phyloP scores from a whole-genome alignment of 2,329 filamentous ascomycete species.

The Ophiostoma ulmi region DNA sequence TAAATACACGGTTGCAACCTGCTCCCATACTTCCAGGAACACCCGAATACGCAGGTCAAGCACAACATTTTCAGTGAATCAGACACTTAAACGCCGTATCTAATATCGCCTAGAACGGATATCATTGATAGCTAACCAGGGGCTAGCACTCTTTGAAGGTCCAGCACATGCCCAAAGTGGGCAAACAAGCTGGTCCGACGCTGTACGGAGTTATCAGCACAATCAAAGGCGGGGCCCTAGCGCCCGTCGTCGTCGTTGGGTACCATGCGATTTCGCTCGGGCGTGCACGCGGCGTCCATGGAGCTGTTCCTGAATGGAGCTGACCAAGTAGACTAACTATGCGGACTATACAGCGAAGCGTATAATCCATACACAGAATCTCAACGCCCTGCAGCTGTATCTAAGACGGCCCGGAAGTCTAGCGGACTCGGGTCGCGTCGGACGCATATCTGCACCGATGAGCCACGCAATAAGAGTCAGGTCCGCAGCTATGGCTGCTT shows the following conservation, averaged over 20 bases:
- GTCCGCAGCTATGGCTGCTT: not conserved
- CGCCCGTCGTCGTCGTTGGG: not conserved
- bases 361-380: not conserved
- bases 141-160: not conserved
- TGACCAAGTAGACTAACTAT: conserved; percentile 1
- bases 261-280: not conserved
- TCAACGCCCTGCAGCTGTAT: not conserved
- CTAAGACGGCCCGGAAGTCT: not conserved
- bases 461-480: not conserved
- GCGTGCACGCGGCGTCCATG: not conserved
- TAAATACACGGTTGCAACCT: not conserved
- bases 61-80: not conserved
- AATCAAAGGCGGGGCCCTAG: not conserved
- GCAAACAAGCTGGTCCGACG: not conserved
- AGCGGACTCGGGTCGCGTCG: conserved; percentile 8
- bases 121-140: not conserved
- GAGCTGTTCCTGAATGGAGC: not conserved
- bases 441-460: conserved; percentile 2
- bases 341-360: not conserved
- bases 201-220: not conserved
- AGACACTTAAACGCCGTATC: not conserved
- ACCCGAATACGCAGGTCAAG: not conserved
- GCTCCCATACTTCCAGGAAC: not conserved
- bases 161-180: conserved; percentile 11
- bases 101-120: not conserved